Conservation (phyloP, 441 rosid species). For the Syzygium syzygioides region DNA sequence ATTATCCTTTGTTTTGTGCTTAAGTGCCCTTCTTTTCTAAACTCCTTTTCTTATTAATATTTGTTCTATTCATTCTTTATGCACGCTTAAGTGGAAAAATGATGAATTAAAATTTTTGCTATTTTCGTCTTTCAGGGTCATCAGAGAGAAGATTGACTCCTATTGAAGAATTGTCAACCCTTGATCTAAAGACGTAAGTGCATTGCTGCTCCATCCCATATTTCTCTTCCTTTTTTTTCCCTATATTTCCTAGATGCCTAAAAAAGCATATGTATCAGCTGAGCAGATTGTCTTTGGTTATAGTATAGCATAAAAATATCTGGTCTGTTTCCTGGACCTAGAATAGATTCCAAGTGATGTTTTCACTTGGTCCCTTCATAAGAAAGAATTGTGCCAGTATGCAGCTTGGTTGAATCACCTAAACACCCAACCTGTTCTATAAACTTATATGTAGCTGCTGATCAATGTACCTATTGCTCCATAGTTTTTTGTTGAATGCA, state of each 20-base stretch:
- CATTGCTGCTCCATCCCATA: neutral
- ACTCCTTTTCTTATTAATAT: neutral
- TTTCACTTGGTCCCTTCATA: neutral
- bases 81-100: neutral
- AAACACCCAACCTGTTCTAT: neutral
- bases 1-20: neutral
- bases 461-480: neutral
- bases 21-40: neutral
- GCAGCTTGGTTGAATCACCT: neutral
- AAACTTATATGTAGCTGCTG: neutral
- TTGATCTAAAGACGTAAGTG: slow-evolving; percentile 70
- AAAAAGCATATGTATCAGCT: neutral
- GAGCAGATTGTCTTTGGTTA: neutral
- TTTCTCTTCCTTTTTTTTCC: neutral
- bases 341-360: neutral
- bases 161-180: slow-evolving; percentile 64
- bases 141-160: slow-evolving; percentile 57
- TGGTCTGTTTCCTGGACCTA: neutral
- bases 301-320: neutral
- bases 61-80: neutral
- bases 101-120: neutral
- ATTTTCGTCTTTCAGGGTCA: slow-evolving; percentile 43
- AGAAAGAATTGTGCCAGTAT: neutral
- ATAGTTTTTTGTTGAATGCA: neutral
- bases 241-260: neutral